phyloP scores from a whole-genome alignment of 2,329 filamentous ascomycete species.

The Cercospora zeina region DNA sequence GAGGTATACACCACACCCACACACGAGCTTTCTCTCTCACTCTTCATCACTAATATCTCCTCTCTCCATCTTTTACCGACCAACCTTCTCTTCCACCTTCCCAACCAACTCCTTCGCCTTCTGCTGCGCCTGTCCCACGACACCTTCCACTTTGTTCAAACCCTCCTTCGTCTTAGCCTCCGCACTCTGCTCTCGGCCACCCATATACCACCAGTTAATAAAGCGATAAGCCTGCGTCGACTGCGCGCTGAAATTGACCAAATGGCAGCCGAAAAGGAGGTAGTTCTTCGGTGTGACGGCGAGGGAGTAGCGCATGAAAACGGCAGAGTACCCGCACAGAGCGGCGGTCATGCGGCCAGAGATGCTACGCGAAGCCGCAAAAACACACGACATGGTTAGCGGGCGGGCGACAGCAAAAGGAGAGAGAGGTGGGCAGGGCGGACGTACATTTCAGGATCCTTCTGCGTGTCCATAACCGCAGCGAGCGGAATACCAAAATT shows the following conservation, averaged over 20 bases:
- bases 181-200: slow-evolving; percentile 47
- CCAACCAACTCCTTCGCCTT: slow-evolving; percentile 33
- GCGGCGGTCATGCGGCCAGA: slow-evolving; percentile 65
- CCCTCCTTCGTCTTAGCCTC: slow-evolving; percentile 45
- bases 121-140: slow-evolving; percentile 33
- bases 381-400: too few species aligned
- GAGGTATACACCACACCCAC: background rate
- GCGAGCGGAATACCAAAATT: slow-evolving; percentile 58
- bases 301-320: slow-evolving; percentile 67
- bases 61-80: background rate
- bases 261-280: slow-evolving; percentile 67
- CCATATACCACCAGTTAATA: slow-evolving; percentile 59
- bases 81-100: slow-evolving; percentile 16
- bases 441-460: slow-evolving; percentile 54
- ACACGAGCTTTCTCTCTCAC: background rate
- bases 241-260: slow-evolving; percentile 65
- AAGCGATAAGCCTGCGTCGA: slow-evolving; percentile 63
- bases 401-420: too few species aligned
- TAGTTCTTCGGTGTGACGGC: slow-evolving; percentile 65
- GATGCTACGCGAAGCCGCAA: slow-evolving; percentile 53
- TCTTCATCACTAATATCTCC: too few species aligned
- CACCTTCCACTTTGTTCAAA: slow-evolving; percentile 28
- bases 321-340: slow-evolving; percentile 61
- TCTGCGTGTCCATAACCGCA: slow-evolving; percentile 56
- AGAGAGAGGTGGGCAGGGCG: background rate